Evolutionary conservation across 306 rosid genomes (phyloP).

Genomic region (Fagus sylvatica): DNA sequence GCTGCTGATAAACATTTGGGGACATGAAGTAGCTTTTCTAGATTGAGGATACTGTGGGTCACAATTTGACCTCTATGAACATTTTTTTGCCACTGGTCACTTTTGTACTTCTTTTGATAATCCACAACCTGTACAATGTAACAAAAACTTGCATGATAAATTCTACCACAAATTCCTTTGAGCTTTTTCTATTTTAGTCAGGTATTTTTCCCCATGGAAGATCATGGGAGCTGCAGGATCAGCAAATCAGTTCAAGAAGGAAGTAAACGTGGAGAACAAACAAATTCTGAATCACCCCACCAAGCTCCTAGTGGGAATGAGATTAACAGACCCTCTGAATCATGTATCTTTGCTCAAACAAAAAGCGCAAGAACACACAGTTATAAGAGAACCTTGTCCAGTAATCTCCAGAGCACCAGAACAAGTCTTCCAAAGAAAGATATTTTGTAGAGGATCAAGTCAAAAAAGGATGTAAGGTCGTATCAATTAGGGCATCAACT

Average conservation of each 20-base stretch:
- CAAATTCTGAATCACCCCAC: not conserved
- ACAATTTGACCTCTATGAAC: not conserved
- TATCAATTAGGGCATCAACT: slow-evolving; percentile 20
- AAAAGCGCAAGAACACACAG: not conserved
- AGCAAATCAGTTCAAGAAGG: slow-evolving; percentile 5
- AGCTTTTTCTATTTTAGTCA: slow-evolving; percentile 4
- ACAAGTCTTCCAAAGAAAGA: slow-evolving; percentile 6
- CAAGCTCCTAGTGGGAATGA: not conserved
- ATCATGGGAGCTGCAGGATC: not conserved
- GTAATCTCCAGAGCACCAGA: slow-evolving; percentile 3
- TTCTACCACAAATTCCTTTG: not conserved
- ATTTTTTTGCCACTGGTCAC: not conserved
- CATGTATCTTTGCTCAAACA: not conserved
- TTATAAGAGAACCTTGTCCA: slow-evolving; percentile 14
- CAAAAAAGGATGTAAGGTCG: slow-evolving; percentile 25
- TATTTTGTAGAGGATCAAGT: slow-evolving; percentile 27
- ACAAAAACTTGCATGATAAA: not conserved
- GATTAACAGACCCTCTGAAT: not conserved
- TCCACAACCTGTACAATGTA: not conserved
- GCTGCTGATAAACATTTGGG: not conserved
- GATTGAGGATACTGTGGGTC: not conserved
- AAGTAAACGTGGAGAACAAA: slow-evolving; percentile 4
- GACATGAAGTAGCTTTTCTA: not conserved
- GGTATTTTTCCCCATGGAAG: slow-evolving; percentile 20
- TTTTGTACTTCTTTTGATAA: not conserved